phyloP scores from a whole-genome alignment of 2,329 filamentous ascomycete genomes.

The Zymoseptoria pseudotritici region DNA sequence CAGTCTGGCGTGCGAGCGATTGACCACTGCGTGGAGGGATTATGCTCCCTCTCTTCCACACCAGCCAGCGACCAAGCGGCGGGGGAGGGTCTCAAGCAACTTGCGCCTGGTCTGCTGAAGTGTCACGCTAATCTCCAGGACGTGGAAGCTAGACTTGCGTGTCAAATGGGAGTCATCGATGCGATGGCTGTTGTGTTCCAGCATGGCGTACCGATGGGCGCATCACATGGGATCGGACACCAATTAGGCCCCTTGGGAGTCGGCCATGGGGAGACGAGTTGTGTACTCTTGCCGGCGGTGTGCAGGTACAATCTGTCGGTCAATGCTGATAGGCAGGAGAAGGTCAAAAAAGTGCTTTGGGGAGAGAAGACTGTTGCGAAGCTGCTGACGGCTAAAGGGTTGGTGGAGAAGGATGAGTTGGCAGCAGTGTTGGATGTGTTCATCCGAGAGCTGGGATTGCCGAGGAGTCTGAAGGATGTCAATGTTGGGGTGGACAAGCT shows the following conservation, averaged over 20 bases:
- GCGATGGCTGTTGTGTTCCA: constrained; percentile 45
- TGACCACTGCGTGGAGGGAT: constrained; percentile 52
- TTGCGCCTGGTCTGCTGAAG: constrained; percentile 40
- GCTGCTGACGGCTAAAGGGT: constrained; percentile 28
- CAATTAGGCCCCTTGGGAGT: constrained; percentile 47
- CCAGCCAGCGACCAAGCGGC: constrained; percentile 32
- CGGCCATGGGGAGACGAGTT: constrained; percentile 55
- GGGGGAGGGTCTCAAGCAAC: constrained; percentile 31
- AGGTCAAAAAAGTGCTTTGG: constrained; percentile 36
- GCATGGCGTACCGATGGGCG: constrained; percentile 34
- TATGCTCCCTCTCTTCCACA: constrained; percentile 38
- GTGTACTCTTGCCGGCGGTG: constrained; percentile 48
- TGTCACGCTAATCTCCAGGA: constrained; percentile 33
- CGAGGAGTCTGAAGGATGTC: constrained; percentile 46
- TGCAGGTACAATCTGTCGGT: constrained; percentile 46
- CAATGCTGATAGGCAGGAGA: constrained; percentile 38
- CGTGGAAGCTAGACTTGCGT: constrained; percentile 39
- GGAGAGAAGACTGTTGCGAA: constrained; percentile 30
- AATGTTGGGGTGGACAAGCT: constrained; percentile 43
- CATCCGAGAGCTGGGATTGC: constrained; percentile 47
- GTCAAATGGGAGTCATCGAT: constrained; percentile 45
- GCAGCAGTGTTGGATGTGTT: constrained; percentile 47
- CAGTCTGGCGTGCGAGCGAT: constrained; percentile 51
- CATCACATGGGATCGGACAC: constrained; percentile 37
- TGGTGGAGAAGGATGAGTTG: constrained; percentile 32